phyloP scores from a whole-genome alignment of 352 stramenopile species.

The Aphanomyces stellatus region DNA sequence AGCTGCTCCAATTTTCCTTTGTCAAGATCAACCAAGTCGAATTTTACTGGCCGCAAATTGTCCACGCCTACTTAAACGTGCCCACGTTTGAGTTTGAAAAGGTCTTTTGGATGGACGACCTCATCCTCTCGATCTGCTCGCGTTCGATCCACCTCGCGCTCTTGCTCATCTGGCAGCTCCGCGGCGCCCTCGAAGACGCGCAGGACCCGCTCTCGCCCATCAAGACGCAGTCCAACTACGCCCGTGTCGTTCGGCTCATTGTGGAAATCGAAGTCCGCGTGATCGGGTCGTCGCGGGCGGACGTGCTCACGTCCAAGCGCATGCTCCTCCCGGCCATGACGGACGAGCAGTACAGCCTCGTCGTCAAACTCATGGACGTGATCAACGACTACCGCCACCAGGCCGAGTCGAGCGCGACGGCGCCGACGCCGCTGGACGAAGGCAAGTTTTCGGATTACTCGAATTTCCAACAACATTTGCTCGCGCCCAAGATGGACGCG shows the following conservation, averaged over 20 bases:
- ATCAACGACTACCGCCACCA: constrained; percentile 53
- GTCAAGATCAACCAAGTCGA: constrained; percentile 86
- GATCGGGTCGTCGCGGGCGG: constrained; percentile 53
- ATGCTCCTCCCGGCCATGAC: constrained; percentile 72
- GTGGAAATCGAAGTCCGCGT: constrained; percentile 82
- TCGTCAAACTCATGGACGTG: constrained; percentile 68
- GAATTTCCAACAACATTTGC: constrained; percentile 76
- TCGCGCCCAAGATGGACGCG: constrained; percentile 50
- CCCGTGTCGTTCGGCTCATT: constrained; percentile 73
- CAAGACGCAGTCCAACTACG: constrained; percentile 82
- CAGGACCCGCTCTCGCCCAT: constrained; percentile 66
- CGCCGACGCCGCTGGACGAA: constrained; percentile 10
- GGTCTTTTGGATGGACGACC: constrained; percentile 83
- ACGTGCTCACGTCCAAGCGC: constrained; percentile 49
- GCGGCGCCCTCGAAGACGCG: constrained; percentile 77
- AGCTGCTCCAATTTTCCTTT: constrained; percentile 78
- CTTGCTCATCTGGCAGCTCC: constrained; percentile 79
- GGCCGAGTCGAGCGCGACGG: constrained; percentile 10
- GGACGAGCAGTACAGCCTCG: constrained; percentile 77
- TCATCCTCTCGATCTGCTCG: constrained; percentile 81
- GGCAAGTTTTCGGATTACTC: constrained; percentile 70
- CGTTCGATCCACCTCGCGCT: constrained; percentile 79
- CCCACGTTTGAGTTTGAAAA: constrained; percentile 87
- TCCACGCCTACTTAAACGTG: constrained; percentile 81
- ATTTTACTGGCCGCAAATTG: constrained; percentile 88